A percentile compares a stretch with the other conserved stretches of the same genome.
Evolutionary conservation across 805 yeast genomes (phyloP).

Genomic region (Ogataea ganodermae): DNA sequence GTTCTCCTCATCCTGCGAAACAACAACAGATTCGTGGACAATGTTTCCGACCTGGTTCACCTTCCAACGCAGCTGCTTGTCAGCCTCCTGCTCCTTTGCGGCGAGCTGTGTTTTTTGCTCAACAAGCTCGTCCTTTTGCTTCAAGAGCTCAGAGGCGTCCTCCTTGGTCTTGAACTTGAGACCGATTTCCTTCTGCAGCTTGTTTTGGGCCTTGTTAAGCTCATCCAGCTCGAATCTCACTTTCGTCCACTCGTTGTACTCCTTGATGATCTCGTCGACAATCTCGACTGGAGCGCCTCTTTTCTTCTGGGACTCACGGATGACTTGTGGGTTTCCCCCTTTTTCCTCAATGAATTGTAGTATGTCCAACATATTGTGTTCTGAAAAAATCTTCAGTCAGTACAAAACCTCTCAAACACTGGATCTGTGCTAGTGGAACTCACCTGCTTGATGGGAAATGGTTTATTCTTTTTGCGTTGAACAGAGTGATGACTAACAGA

Average conservation of each 20-base stretch:
- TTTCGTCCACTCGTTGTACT: constrained; percentile 90
- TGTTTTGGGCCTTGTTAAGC: constrained; percentile 83
- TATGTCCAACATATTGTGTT: constrained; percentile 77
- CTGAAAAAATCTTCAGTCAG: neutral
- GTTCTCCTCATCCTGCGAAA: constrained; percentile 85
- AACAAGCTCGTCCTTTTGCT: constrained; percentile 74
- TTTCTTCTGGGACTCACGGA: constrained; percentile 86
- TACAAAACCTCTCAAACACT: neutral
- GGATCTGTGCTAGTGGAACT: neutral
- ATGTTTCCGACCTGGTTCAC: constrained; percentile 92
- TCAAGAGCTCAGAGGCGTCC: constrained; percentile 83
- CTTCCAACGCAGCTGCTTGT: constrained; percentile 69
- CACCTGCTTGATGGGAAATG: neutral
- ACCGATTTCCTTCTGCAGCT: constrained; percentile 91
- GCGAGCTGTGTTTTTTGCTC: constrained; percentile 67
- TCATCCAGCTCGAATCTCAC: constrained; percentile 89
- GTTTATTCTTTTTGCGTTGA: neutral
- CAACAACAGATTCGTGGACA: constrained; percentile 89
- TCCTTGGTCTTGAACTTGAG: constrained; percentile 91
- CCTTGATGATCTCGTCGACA: constrained; percentile 91
- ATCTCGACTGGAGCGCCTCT: constrained; percentile 94
- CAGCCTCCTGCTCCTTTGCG: constrained; percentile 77
- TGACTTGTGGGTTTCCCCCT: constrained; percentile 93
- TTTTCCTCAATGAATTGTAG: constrained; percentile 90
- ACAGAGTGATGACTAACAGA: too few relatives aligned